Base-by-base conservation (phyloP, 768 basidiomycete species). In the Suillus paluster region DNA sequence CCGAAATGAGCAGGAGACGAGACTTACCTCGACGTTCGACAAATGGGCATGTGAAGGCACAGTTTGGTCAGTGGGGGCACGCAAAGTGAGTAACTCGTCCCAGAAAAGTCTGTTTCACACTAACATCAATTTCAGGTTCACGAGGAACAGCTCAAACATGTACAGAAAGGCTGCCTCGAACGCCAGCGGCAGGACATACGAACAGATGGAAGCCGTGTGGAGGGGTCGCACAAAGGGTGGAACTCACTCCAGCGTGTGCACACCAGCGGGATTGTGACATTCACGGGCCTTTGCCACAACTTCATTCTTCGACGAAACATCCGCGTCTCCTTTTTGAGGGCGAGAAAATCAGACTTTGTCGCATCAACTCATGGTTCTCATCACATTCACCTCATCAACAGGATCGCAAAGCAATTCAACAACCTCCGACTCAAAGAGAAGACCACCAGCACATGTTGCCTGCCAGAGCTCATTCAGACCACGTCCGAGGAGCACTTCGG, bases 181-280 rank as follows among this genome's bases (percentile, higher is more conserved):
- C 63, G 69, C 1, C 25, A 56, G 3, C 63, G 60, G 1, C 50
- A 69, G 21, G 74, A 74, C 48, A 61, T 74, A 8, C 39, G 25
- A 0, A 63, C 68, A 0, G 70, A 76, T 50, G 69, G 75, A 1
- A 74, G 71, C n/a, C 69, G 62, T 3, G 73, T 76, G 12, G 68
- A 76, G 36, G 71, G 69, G 1, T 67, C 59, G 2, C 74, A 76
- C 59, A 75, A 74, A 38, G 68, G 63, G 0, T 75, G 70, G 73
- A 75, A 74, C 46, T 30, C 55, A 2, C 27, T 75, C 1, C 63
- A 66, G 56, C 57, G 67, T 1, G 52, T 64, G 1, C 57, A 65
- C 14, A 66, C 74, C 0, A 69, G 71, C 34, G 69, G 75, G 1
- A 53, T 76, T 0, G 66, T 59, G 9, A 57, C 66, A 7, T 59